Evolutionary conservation across 164 flowering plant species (phyloP).

Genomic region (Vitis labrusca): DNA sequence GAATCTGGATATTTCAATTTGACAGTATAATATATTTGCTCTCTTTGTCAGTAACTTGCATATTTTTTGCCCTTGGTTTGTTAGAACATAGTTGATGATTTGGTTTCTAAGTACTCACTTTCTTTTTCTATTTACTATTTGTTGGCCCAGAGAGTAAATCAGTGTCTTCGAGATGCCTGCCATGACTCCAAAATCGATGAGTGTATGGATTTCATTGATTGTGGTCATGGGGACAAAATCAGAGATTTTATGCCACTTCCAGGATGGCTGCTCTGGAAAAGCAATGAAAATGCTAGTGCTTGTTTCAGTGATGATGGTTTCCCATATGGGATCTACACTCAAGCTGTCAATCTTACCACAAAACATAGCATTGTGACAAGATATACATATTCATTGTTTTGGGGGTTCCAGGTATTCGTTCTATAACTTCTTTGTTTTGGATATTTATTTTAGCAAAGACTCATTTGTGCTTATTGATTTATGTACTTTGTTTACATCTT

Average conservation of each 20-base stretch:
- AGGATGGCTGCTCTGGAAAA: slow-evolving; percentile 37
- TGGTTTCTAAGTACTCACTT: background rate
- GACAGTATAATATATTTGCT: too few relatives aligned
- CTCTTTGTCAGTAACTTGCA: too few relatives aligned
- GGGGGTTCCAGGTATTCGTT: slow-evolving; percentile 90
- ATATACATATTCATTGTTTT: slow-evolving; percentile 76
- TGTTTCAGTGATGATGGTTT: slow-evolving; percentile 48
- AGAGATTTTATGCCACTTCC: background rate
- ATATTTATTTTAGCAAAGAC: background rate
- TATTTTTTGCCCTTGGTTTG: too few relatives aligned
- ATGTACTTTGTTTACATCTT: background rate
- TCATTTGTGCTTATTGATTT: background rate
- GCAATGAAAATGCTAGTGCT: slow-evolving; percentile 28
- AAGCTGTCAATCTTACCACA: slow-evolving; percentile 63
- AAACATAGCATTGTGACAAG: slow-evolving; percentile 34
- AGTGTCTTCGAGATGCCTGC: slow-evolving; percentile 80
- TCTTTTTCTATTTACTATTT: slow-evolving; percentile 3
- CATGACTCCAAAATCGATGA: background rate
- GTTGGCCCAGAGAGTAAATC: slow-evolving; percentile 74
- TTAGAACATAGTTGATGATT: too few relatives aligned
- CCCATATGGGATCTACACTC: slow-evolving; percentile 61
- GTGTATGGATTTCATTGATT: slow-evolving; percentile 61
- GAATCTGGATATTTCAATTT: too few relatives aligned
- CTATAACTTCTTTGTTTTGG: background rate
- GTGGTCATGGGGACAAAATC: slow-evolving; percentile 45